Base-by-base conservation (phyloP, 2,329 filamentous ascomycete genomes). In the Didymella keratinophila region DNA sequence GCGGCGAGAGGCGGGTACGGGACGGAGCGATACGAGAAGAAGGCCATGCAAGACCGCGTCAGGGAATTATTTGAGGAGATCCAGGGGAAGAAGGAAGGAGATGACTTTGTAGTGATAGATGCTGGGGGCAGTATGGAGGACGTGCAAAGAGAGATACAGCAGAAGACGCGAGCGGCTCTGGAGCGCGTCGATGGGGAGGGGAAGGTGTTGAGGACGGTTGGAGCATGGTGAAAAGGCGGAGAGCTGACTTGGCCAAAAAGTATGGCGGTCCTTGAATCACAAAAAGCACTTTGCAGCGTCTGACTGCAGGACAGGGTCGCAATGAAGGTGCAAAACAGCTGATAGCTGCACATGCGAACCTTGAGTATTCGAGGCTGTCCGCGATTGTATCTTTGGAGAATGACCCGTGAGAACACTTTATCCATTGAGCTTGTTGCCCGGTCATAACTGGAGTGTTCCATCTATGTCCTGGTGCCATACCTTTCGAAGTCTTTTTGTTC, bases 21-120 rank as follows among this genome's bases (percentile, higher is more conserved):
- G 1, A 85, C 84, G 18, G 95, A 99, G 81, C 84, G 91, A 62
- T 99, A 98, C 72, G 95, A 99, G 80, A 89, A 87, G 73, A 85
- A 84, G 59, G 87, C 88, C 71, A 91, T 97, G 86, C 95, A 99
- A 79, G 81, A 84, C 60, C 84, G 87, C 10, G 95, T 98, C 14
- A 81, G 91, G 20, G 84, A 88, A 61, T 75, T 96, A 48, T 97
- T 96, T 75, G 84, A 78, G 39, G 79, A 79, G 12, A 70, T 89
- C 65, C 78, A 82, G 62, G 67, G 76, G 54, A 70, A 73, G 36
- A 79, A 81, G 49, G 81, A 83, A 58, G 78, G 78, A 25, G 80
- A 82, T 28, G 81, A 86, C 60, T 82, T 88, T 55, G 76, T 79
- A 30, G 73, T 80, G 6, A 78, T 89, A 47, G 80, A 89, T 78